Evolutionary conservation across 2,329 filamentous ascomycete genomes (phyloP).

Genomic region (Podosphaera xanthii): DNA sequence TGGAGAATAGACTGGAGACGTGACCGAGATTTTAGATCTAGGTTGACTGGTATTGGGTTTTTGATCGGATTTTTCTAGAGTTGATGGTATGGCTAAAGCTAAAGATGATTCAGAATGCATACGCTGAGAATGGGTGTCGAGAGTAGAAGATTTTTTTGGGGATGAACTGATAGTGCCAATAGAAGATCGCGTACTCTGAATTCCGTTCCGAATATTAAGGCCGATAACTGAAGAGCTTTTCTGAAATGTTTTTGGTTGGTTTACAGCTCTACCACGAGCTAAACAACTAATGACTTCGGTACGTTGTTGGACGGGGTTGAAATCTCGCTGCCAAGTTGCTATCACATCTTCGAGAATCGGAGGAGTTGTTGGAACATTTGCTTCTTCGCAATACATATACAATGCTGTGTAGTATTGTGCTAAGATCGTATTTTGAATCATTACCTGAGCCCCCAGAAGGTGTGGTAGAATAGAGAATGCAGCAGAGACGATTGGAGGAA

Average conservation of each 20-base stretch:
- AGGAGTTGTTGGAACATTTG: conserved; percentile 46
- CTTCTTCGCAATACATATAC: conserved; percentile 47
- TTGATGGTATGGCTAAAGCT: background rate
- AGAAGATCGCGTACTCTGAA: conserved; percentile 21
- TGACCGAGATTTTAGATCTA: conserved; percentile 3
- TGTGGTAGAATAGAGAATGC: conserved; percentile 53
- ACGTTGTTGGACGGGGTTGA: conserved; percentile 39
- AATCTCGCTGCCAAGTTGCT: conserved; percentile 38
- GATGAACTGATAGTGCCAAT: background rate
- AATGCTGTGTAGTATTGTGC: conserved; percentile 58
- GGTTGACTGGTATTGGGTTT: background rate
- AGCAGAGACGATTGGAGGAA: conserved; percentile 49
- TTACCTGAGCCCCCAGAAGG: conserved; percentile 44
- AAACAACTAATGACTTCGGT: conserved; percentile 43
- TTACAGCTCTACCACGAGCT: conserved; percentile 41
- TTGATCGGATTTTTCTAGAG: background rate
- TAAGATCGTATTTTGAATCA: conserved; percentile 56
- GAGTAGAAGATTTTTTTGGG: background rate
- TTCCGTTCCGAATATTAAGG: conserved; percentile 16
- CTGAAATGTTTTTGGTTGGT: conserved; percentile 24
- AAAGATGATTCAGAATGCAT: conserved; percentile 7
- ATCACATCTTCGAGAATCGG: conserved; percentile 52
- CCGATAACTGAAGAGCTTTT: conserved; percentile 11
- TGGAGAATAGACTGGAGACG: conserved; percentile 4
- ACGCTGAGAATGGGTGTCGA: conserved; percentile 8